These are phyloP conservation scores for Nigrospora osmanthi DNA, from an alignment of 2,329 filamentous ascomycete genomes.

Conservation along the genomic window DNA sequence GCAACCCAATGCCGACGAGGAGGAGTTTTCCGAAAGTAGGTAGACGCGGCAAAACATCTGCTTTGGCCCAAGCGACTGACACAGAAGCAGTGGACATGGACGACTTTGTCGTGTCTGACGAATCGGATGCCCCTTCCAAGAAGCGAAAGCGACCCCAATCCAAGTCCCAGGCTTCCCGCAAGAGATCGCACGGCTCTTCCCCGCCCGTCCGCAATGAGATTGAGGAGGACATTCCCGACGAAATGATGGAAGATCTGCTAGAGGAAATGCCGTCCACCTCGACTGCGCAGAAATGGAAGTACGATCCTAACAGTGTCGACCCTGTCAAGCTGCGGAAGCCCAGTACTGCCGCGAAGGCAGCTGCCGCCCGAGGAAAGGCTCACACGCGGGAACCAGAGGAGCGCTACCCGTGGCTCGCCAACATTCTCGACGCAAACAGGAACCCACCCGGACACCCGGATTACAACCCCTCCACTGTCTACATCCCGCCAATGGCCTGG, in stretches of 20 bases:
- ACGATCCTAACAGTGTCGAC: conserved; percentile 40
- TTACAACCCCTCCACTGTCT: conserved; percentile 86
- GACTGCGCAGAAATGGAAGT: conserved; percentile 76
- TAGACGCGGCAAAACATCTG: too few species aligned
- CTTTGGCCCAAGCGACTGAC: conserved; percentile 3
- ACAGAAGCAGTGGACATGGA: conserved; percentile 56
- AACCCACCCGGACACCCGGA: conserved; percentile 74
- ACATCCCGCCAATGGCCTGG: conserved; percentile 76
- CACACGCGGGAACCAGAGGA: conserved; percentile 77
- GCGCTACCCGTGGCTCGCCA: conserved; percentile 84
- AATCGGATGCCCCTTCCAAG: conserved; percentile 66
- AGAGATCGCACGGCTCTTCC: conserved; percentile 51
- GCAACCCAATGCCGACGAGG: conserved; percentile 48
- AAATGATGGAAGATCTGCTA: conserved; percentile 46
- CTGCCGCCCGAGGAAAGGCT: conserved; percentile 55
- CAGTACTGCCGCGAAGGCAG: conserved; percentile 13
- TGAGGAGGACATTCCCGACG: conserved; percentile 31
- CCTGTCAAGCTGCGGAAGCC: conserved; percentile 17
- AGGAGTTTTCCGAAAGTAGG: conserved; percentile 28
- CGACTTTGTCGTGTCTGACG: conserved; percentile 82
- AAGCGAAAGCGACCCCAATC: conserved; percentile 65
- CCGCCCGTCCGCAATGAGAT: conserved; percentile 26
- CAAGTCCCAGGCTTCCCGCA: conserved; percentile 46
- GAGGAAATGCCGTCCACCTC: conserved; percentile 54
- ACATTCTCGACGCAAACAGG: conserved; percentile 75